Evolutionary conservation across 305 asterid genomes (phyloP).

Genomic region (Ilex paraguariensis): DNA sequence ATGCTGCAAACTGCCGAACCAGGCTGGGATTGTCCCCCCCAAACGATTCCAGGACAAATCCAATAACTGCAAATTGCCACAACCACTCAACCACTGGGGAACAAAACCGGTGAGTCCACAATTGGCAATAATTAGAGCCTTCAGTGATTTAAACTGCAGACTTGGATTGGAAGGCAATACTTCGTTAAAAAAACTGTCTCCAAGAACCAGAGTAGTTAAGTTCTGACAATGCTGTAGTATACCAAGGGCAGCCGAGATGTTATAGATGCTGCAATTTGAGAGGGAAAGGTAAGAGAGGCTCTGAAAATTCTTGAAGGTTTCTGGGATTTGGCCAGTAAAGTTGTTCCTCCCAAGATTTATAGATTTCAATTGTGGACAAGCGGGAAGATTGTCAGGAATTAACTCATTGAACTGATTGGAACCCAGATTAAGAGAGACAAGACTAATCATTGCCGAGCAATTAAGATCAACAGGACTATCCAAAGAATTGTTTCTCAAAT

Average conservation of each 20-base stretch:
- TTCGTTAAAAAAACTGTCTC: constrained; percentile 49
- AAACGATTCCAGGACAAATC: constrained; percentile 73
- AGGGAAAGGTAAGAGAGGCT: constrained; percentile 52
- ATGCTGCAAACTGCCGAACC: constrained; percentile 49
- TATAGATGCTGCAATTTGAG: constrained; percentile 50
- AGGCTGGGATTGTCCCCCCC: constrained; percentile 53
- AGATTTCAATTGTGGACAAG: constrained; percentile 37
- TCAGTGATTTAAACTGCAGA: constrained; percentile 41
- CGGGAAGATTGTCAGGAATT: constrained; percentile 58
- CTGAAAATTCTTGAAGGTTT: constrained; percentile 53
- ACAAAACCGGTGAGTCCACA: constrained; percentile 62
- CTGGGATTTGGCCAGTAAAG: constrained; percentile 61
- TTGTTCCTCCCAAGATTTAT: constrained; percentile 46
- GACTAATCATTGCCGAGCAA: constrained; percentile 65
- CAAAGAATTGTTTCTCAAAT: constrained; percentile 66
- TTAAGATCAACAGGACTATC: constrained; percentile 47
- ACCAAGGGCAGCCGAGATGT: constrained; percentile 44
- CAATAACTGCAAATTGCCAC: constrained; percentile 42
- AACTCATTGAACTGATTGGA: constrained; percentile 50
- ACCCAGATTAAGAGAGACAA: constrained; percentile 60
- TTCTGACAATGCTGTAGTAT: constrained; percentile 57
- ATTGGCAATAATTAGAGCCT: constrained; percentile 55
- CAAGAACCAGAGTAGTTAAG: constrained; percentile 60
- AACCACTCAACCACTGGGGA: constrained; percentile 58
- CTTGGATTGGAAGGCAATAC: constrained; percentile 39